A percentile compares a stretch with the other conserved stretches of the same genome.
These are phyloP conservation scores for Leccinum solheimii DNA, from an alignment of 1,284 basidiomycete genomes.

Conservation along the genomic window DNA sequence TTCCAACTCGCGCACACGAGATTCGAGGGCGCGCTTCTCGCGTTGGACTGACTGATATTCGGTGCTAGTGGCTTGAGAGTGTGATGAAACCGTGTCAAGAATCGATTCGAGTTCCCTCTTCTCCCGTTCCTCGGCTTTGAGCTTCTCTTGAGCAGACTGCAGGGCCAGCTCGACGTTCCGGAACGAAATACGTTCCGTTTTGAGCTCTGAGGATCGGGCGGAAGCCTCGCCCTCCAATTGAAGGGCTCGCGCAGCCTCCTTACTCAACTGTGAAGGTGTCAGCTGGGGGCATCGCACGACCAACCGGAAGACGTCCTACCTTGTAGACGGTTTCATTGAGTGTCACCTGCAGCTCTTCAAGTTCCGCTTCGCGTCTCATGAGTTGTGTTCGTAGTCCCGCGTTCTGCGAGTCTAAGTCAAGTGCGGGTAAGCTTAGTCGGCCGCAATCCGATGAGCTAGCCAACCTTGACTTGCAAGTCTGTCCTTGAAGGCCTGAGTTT, in stretches of 20 bases:
- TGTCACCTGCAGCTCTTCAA: conserved; percentile 52
- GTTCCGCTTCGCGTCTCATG: conserved; percentile 52
- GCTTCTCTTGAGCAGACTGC: conserved; percentile 46
- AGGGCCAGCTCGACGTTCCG: conserved; percentile 58
- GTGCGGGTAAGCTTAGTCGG: conserved; percentile 11
- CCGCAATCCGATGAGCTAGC: conserved; percentile 6
- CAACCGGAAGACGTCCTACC: conserved; percentile 39
- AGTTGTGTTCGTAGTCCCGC: conserved; percentile 57
- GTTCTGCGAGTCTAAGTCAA: conserved; percentile 51
- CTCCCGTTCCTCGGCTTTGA: conserved; percentile 51
- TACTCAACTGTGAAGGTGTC: conserved; percentile 46
- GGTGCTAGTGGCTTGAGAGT: conserved; percentile 48
- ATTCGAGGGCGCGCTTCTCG: conserved; percentile 56
- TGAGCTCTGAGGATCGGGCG: conserved; percentile 51
- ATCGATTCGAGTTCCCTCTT: conserved; percentile 56
- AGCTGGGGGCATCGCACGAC: conserved; percentile 12
- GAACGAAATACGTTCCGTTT: conserved; percentile 52
- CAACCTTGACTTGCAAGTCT: conserved; percentile 63
- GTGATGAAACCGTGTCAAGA: conserved; percentile 56
- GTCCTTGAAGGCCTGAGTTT: conserved; percentile 57
- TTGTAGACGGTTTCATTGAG: conserved; percentile 62
- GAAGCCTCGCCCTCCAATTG: conserved; percentile 53
- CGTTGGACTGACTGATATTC: conserved; percentile 49
- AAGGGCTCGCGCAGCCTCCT: conserved; percentile 57
- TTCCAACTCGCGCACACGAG: conserved; percentile 58